Evolutionary conservation across 2,329 filamentous ascomycete species (phyloP), one percentile per base, ranked within the genome.

Genomic region (Beauveria varroae): DNA sequence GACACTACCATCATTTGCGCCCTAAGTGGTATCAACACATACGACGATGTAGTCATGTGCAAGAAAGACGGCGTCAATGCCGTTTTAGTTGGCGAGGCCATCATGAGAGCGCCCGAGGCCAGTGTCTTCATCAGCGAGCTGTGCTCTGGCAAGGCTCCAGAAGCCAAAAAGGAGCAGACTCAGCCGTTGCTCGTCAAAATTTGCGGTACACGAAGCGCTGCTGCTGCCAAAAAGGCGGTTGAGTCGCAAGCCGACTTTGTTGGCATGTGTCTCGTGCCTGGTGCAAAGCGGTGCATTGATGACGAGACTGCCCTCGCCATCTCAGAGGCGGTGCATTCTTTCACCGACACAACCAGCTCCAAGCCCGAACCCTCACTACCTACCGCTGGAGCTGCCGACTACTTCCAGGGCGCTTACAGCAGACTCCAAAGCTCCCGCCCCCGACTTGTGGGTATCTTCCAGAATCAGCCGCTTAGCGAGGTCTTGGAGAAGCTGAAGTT

Each of bases 361-460:
- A 47, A 67, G 3, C 63, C 65, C 3, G 68, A 74, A 2, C 63
- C 68, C 2, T 58, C 66, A 14, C 66, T 72, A 14, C 64, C 69
- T 20, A 64, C 70, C 18, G 65, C 69, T 10, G 66, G 69, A 5
- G 79, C 81, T 3, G 81, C 78, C 9, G 90, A 93, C 70, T 96
- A 87, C 75, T 98, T 96, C 72, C 82, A 74, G n/a, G 74, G 77
- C 57, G 76, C 80, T n/a, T 67, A 72, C 26, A 71, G 74, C 37
- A 76, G 78, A 62, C 73, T 87, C 5, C 74, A 81, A 71, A 71
- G 79, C 71, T 70, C 84, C 16, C 76, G 89, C 10, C 87, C 93
- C 0, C 81, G 95, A 3, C 81, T 99, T 0, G 95, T 96, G 5
- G 95, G 95, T 61, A 93, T 99, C 2, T 99, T 99, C 78, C 88